phyloP scores from a whole-genome alignment of 352 stramenopile species.

The Pythium biforme region DNA sequence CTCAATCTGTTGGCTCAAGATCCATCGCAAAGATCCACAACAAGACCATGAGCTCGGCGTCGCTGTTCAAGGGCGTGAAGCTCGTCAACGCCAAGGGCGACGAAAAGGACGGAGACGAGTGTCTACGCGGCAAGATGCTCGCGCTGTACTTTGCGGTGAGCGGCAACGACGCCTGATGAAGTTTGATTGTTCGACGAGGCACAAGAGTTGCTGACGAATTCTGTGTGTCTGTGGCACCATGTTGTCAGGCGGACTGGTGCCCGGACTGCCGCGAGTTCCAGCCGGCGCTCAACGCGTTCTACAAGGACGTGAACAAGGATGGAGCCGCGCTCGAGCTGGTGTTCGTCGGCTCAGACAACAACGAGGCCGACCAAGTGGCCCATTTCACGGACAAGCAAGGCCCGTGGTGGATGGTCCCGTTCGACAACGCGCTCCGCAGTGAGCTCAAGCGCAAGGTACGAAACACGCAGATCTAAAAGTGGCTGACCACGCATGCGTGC shows the following conservation, averaged over 20 bases:
- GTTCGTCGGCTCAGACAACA: conserved; percentile 75
- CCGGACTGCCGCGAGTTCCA: conserved; percentile 81
- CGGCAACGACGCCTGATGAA: too few relatives aligned
- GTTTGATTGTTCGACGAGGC: too few relatives aligned
- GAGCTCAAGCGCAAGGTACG: conserved; percentile 77
- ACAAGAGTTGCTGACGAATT: neutral
- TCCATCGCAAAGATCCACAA: conserved; percentile 6
- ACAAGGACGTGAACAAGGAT: conserved; percentile 44
- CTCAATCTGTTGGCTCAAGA: conserved; percentile 12
- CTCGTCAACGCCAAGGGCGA: conserved; percentile 59
- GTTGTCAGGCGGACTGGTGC: conserved; percentile 72
- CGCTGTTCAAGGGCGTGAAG: conserved; percentile 49
- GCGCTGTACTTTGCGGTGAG: conserved; percentile 84
- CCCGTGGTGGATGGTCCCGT: conserved; percentile 75
- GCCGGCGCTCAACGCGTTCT: conserved; percentile 73
- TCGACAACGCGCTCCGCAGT: conserved; percentile 53
- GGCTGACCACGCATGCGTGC: too few relatives aligned
- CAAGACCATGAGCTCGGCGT: conserved; percentile 34
- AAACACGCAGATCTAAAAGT: too few relatives aligned
- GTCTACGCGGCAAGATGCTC: conserved; percentile 50
- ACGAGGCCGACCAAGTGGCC: conserved; percentile 47
- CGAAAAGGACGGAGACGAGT: conserved; percentile 38
- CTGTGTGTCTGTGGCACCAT: neutral
- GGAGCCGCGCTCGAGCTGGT: conserved; percentile 60
- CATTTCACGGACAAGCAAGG: conserved; percentile 78